Evolutionary conservation across 1,139 yeast species (phyloP), one percentile per base, ranked within the genome.

Genomic region (Lizanozyma gosingica): DNA sequence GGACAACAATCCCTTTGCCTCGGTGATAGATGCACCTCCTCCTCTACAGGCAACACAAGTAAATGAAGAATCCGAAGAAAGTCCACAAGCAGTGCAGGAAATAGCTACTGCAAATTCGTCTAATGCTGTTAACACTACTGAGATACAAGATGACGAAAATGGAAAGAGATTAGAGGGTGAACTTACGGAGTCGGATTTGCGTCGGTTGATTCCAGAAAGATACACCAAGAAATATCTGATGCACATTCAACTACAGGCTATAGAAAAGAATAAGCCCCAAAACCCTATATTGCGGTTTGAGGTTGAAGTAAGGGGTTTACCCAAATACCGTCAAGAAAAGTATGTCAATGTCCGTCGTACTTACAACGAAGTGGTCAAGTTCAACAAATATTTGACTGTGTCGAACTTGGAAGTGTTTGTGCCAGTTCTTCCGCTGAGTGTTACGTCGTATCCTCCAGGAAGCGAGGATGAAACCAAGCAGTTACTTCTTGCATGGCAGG

Each of bases 361-460:
- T 0, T 85, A 77, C 53, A 73, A 73, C 45, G 99, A 92, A 57
- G 71, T 88, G 47, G 76, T 74, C 36, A 77, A 79, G 49, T 78
- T 94, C 53, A 86, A 85, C 62, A 80, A 79, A 51, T 92, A 83
- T 55, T 67, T 90, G 48, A 77, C 80, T 44, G 78, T 82, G 17
- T 84, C 94, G 35, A 83, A 87, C 51, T 80, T 94, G 32, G 98
- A 92, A 59, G 90, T 94, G 45, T 88, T 92, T 62, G 92, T 94
- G 3, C 97, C 98, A 0, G 80, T 94, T 2, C 66, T 92, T 34
- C 97, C 97, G 0, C 67, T 72, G 35, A 68, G 92, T 1, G 69
- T 66, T 4, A 83, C 95, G 0, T 74, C 92, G 14, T 90, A 80
- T 52, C 95, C 95, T 4, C 66, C 79, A 14, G 87, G 86, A 40